Evolutionary conservation across 75 land plant species (phyloP), one percentile per base, ranked within the genome.

Genomic region (Isoetes taiwanensis): DNA sequence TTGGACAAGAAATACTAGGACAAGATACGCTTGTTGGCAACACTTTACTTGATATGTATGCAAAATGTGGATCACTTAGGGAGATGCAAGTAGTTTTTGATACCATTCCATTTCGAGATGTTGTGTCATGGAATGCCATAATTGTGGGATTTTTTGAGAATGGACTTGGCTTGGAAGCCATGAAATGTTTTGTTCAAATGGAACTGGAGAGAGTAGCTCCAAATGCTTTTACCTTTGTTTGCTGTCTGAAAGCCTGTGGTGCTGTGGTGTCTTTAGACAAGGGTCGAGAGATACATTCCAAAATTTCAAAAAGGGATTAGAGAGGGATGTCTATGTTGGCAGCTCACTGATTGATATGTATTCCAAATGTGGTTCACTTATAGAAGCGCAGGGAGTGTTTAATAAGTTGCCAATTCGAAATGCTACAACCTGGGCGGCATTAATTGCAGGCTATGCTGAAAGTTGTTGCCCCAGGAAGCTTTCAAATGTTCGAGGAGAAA

Each of bases 161-260:
- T 31, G 62, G 57, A 32, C 24, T 30, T 5, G 56, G 43, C 8
- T 2, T 6, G 19, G 78, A 74, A 2, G 81, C 69, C n/a, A 35
- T 80, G 41, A 60, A 52, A 20, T 19, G 72, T 43, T 72, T 59
- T 28, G 14, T 58, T 1, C 26, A 23, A 41, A 76, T 76, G 76
- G 66, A 68, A 41, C 17, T n/a, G 20, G 14, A 23, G 17, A 61
- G 50, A 2, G 28, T 32, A 8, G 26, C 30, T 0, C 39, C 42
- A 30, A 72, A 75, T 56, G 63, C 38, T 54, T 63, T 72, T 43
- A 69, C 76, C 0, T 41, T 64, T 32, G 67, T 78, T 19, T 50
- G 76, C 58, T 72, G 62, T 20, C 62, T 80, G 0, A 53, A 65
- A n/a, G 82, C 82, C 24, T 79, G 82, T 63, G 77, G 71, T 46